Percentiles rank a stretch among this genome's conserved stretches.
Evolutionary conservation across 2,329 filamentous ascomycete species (phyloP).

Genomic region (Claviceps paspali): DNA sequence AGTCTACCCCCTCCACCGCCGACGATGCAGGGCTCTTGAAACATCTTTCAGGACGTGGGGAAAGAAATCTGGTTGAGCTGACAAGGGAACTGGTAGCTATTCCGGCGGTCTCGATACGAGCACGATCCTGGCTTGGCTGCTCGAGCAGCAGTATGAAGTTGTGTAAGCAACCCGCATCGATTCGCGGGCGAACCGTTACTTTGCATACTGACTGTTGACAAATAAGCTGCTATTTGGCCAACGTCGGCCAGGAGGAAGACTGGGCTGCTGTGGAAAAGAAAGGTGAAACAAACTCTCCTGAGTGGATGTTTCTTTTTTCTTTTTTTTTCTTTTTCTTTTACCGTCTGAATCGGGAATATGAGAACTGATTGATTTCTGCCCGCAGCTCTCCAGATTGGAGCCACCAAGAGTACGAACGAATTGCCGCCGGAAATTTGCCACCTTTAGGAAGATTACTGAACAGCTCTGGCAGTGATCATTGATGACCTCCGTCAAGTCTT

Average conservation of each 20-base stretch:
- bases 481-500: conserved; percentile 55
- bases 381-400: conserved; percentile 1
- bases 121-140: conserved; percentile 26
- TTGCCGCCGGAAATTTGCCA: background rate
- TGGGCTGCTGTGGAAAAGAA: conserved; percentile 55
- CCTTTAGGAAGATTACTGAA: background rate
- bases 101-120: conserved; percentile 24
- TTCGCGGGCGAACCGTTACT: too few relatives aligned
- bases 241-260: conserved; percentile 50
- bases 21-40: background rate
- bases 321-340: too few relatives aligned
- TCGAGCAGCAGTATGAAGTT: conserved; percentile 14
- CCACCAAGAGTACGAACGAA: conserved; percentile 1
- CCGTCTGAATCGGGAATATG: background rate
- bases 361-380: background rate
- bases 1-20: background rate
- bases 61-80: background rate
- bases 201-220: background rate
- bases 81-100: background rate
- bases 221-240: conserved; percentile 4
- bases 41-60: background rate
- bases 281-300: conserved; percentile 26
- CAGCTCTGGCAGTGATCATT: conserved; percentile 25
- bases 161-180: conserved; percentile 5
- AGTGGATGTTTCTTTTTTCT: conserved; percentile 14